These are phyloP conservation scores for Alternaria ethzedia DNA, from an alignment of 2,329 filamentous ascomycete species.

Conservation along the genomic window DNA sequence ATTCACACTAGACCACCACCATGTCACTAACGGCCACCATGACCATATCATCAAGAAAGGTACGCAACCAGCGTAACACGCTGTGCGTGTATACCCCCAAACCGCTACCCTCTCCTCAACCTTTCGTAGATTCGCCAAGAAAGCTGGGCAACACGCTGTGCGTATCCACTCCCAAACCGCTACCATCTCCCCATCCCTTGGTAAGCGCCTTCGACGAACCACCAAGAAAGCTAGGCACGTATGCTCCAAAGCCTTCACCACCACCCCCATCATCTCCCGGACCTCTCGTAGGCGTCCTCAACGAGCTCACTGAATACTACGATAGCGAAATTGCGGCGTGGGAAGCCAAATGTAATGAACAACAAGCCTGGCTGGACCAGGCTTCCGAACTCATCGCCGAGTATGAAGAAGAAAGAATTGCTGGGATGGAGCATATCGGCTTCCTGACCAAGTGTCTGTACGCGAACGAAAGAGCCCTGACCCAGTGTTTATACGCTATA, in stretches of 20 bases:
- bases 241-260: background rate
- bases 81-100: background rate
- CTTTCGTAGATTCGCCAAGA: background rate
- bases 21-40: background rate
- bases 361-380: background rate
- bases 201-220: background rate
- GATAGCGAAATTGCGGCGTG: background rate
- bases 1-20: background rate
- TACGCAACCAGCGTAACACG: background rate
- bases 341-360: background rate
- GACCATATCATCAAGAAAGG: background rate
- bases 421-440: background rate
- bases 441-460: background rate
- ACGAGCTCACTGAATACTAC: background rate
- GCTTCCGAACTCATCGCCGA: background rate
- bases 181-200: background rate
- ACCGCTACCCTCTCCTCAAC: background rate
- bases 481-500: background rate
- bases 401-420: background rate
- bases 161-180: background rate
- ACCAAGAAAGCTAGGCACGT: background rate
- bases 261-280: background rate
- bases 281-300: background rate
- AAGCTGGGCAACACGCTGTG: background rate
- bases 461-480: background rate